Base-by-base conservation (phyloP, 208 protist species). In the Herpetomonas samuelpessoai region DNA sequence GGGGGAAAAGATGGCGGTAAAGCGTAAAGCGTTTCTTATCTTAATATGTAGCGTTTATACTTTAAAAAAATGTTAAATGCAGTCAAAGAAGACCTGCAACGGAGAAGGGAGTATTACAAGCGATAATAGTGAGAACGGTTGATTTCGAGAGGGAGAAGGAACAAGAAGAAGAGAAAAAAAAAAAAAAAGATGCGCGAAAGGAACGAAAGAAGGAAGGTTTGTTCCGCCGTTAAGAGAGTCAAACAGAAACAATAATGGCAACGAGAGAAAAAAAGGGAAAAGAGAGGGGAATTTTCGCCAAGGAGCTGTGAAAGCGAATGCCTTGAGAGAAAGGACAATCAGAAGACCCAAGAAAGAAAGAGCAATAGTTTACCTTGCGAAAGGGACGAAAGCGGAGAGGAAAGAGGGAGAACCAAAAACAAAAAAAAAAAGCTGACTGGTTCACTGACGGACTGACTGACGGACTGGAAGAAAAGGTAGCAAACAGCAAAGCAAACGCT, bases 331-430 rank as follows among this genome's bases (percentile, higher is more conserved):
- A 58, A 10, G 18, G 10, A 49, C 24, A 30, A 30, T 57, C 39
- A 58, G 22, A 46, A n/a, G 3, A 47, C 4, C 28, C 22, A 60
- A 45, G 2, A 60, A 60, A 39, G 39, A 55, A 3, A 62, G 30
- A 55, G 57, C 60, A 19, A 68, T 24, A 55, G 35, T 21, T 51
- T 35, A 55, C 49, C 19, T n/a, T n/a, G n/a, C n/a, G n/a, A n/a
- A n/a, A n/a, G n/a, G n/a, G n/a, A n/a, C 30, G 35, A 3, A 50
- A 27, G 19, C 10, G 31, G 31, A 49, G 14, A 26, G 16, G 3
- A 35, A 28, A 60, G 18, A 60, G 16, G 48, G n/a, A 21, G 3
- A 30, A 31, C 12, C 6, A 49, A 22, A 27, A 60, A 2, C 55
- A 49, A 30, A 49, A 24, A 60, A 60, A 21, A 21, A 60, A 4